Conservation (phyloP, 208 protist genomes). For the Trypanosoma melophagium region DNA sequence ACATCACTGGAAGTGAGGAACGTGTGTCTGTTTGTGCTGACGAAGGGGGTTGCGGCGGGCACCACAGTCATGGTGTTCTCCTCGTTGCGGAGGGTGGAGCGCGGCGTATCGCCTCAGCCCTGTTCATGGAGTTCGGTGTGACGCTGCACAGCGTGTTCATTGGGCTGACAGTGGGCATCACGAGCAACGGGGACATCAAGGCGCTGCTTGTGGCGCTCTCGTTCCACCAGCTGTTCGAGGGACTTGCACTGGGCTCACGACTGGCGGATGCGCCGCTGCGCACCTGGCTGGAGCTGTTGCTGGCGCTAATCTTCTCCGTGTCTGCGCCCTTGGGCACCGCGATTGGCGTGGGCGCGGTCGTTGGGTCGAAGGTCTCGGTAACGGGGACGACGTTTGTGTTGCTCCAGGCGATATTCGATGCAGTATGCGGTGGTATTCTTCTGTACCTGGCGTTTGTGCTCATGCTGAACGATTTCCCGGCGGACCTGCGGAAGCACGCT, state of each 20-base stretch:
- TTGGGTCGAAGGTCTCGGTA: conserved; percentile 22
- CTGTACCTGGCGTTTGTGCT: conserved; percentile 58
- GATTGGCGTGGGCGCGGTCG: conserved; percentile 32
- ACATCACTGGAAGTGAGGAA: no score
- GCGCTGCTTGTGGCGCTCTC: conserved; percentile 20
- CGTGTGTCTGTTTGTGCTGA: neutral
- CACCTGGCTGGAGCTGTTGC: conserved; percentile 29
- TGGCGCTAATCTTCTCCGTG: conserved; percentile 44
- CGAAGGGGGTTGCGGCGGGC: neutral
- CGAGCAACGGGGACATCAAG: conserved; percentile 28
- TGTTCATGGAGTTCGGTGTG: conserved; percentile 50
- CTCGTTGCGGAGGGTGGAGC: neutral
- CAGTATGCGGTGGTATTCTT: conserved; percentile 54
- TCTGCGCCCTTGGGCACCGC: conserved; percentile 47
- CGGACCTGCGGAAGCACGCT: conserved; percentile 31
- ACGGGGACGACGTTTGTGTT: conserved; percentile 38
- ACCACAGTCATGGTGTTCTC: neutral
- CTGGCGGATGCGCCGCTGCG: conserved; percentile 29
- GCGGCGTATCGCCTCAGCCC: conserved; percentile 1
- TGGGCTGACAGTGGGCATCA: conserved; percentile 52
- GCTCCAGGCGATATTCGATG: conserved; percentile 43
- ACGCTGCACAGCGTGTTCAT: conserved; percentile 71
- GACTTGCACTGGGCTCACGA: conserved; percentile 27
- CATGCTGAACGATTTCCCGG: conserved; percentile 55
- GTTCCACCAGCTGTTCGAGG: conserved; percentile 39